Evolutionary conservation across 2,329 filamentous ascomycete species (phyloP), one percentile per base, ranked within the genome.

Genomic region (Blumeria hordei): DNA sequence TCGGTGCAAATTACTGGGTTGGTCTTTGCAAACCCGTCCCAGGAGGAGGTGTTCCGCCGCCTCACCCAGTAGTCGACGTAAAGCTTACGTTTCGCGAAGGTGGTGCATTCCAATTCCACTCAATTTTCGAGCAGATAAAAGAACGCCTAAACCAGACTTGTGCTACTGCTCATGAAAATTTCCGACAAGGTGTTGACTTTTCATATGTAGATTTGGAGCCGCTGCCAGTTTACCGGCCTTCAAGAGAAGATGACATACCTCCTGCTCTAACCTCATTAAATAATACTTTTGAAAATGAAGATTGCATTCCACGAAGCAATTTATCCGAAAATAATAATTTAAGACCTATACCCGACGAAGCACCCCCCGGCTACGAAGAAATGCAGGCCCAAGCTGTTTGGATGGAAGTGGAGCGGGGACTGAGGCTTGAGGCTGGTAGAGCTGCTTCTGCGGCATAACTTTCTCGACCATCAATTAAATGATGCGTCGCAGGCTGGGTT

Each of bases 71-170:
- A 33, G 73, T 94, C 45, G 86, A 92, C 63, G 68, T 94, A 60
- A 88, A 85, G 66, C 75, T 95, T 62, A 88, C 82, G 21, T 96
- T 96, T 72, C 88, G 88, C 65, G 88, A 96, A 59, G 90, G 90
- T 45, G 90, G 90, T n/a, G 88, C 88, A 57, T 92, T 84, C 66
- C 88, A 94, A 61, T 96, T 94, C 64, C 82, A 88, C 62, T 77
- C 78, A 53, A 78, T 78, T 54, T 94, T 88, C 64, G 86, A 93
- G 62, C 75, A 83, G 55, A 80, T 95, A 59, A 88, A 86, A 65
- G 88, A 94, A 64, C 77, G 87, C 6, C 70, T 94, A 55, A 76
- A 83, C 59, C 86, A 95, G 62, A 86, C 81, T 7, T 78, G 88
- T 39, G 85, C 92, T 55, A 75, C 84, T 57, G 81, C 81, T 35